phyloP scores from a whole-genome alignment of 345 rosid species.

The Fremontodendron californicum region DNA sequence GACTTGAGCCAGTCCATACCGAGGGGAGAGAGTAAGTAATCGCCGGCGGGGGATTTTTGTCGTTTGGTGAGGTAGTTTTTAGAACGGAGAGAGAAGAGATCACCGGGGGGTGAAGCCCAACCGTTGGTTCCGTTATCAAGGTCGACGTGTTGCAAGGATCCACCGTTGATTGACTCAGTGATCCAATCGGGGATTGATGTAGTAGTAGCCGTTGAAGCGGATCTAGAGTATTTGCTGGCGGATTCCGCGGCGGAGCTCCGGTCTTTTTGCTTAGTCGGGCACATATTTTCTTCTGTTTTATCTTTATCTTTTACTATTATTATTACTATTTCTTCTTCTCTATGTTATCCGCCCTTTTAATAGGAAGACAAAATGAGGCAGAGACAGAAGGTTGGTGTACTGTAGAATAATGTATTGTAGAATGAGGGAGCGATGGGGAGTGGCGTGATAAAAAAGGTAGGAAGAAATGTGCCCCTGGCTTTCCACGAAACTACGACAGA shows the following conservation, averaged over 20 bases:
- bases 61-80: conserved; percentile 46
- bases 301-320: neutral
- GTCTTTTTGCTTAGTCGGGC: conserved; percentile 46
- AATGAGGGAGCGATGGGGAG: neutral
- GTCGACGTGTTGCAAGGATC: conserved; percentile 73
- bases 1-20: conserved; percentile 94
- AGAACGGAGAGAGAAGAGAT: conserved; percentile 72
- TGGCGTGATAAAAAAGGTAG: neutral
- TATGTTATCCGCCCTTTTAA: neutral
- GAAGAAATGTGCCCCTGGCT: conserved; percentile 9
- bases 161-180: conserved; percentile 59
- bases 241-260: conserved; percentile 34
- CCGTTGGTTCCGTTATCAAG: conserved; percentile 69
- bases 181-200: conserved; percentile 47
- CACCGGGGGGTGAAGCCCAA: conserved; percentile 94
- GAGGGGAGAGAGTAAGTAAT: conserved; percentile 67
- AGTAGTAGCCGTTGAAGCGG: conserved; percentile 18
- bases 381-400: neutral
- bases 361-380: neutral
- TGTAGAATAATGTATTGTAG: no score
- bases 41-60: conserved; percentile 65
- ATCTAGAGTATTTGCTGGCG: conserved; percentile 27
- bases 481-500: conserved; percentile 20
- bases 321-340: neutral
- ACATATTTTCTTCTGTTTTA: conserved; percentile 20